Percentiles rank a stretch among this genome's conserved stretches.
These are phyloP conservation scores for Aotearoamyces nothofagi DNA, from an alignment of 2,329 filamentous ascomycete species.

Conservation along the genomic window DNA sequence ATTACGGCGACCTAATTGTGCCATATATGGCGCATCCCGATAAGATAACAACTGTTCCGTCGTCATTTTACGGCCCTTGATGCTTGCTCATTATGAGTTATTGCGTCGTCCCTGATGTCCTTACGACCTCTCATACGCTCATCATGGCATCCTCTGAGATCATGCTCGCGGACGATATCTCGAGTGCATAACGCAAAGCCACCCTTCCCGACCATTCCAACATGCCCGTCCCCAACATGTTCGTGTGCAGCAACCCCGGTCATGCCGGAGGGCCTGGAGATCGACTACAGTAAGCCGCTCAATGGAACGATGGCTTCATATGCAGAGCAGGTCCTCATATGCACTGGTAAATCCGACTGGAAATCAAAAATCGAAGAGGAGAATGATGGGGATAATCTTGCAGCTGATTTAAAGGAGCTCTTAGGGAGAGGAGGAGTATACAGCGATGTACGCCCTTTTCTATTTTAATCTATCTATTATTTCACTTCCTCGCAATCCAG, in stretches of 20 bases:
- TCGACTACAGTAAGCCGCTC: conserved; percentile 56
- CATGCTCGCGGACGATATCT: too few species aligned
- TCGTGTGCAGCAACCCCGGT: conserved; percentile 50
- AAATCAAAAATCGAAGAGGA: conserved; percentile 74
- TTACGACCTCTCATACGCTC: not conserved
- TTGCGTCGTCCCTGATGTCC: too few species aligned
- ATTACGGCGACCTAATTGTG: too few species aligned
- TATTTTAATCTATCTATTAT: not conserved
- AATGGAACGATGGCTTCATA: conserved; percentile 68
- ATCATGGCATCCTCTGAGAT: not conserved
- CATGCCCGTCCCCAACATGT: conserved; percentile 65
- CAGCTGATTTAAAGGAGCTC: conserved; percentile 56
- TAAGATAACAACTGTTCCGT: too few species aligned
- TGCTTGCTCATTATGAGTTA: too few species aligned
- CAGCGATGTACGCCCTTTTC: conserved; percentile 42
- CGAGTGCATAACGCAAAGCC: too few species aligned
- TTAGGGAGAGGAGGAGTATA: conserved; percentile 51
- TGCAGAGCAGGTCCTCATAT: conserved; percentile 69
- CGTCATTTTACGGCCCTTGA: too few species aligned
- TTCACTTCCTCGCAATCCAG: conserved; percentile 3
- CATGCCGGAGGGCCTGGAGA: conserved; percentile 52
- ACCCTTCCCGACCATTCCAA: conserved; percentile 14
- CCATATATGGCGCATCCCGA: too few species aligned
- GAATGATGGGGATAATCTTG: conserved; percentile 47
- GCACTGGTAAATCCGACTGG: conserved; percentile 72